Conservation (phyloP, 2,329 filamentous ascomycete species). For the Trichoderma sp. region DNA sequence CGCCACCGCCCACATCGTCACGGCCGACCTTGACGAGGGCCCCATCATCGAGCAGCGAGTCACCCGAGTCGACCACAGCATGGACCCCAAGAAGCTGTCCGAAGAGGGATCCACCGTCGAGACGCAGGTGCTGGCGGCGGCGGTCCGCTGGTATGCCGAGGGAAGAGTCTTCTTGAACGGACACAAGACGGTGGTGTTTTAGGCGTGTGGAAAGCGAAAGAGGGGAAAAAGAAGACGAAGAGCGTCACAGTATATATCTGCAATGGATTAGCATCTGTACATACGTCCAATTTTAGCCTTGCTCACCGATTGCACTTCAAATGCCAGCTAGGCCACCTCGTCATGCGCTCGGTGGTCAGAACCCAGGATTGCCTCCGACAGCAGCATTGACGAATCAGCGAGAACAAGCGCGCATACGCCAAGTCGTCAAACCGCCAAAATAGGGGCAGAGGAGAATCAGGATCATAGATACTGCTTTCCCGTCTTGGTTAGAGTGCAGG, state of each 20-base stretch:
- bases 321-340: too few relatives aligned
- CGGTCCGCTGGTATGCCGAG: slow-evolving; percentile 84
- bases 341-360: not conserved
- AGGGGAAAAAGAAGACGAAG: not conserved
- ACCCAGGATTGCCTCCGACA: not conserved
- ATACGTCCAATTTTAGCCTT: not conserved
- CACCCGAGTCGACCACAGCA: slow-evolving; percentile 72
- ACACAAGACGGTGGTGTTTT: slow-evolving; percentile 78
- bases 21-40: slow-evolving; percentile 80
- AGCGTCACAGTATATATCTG: slow-evolving; percentile 14
- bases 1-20: slow-evolving; percentile 84
- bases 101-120: slow-evolving; percentile 83
- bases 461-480: not conserved
- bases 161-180: slow-evolving; percentile 76
- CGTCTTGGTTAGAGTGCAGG: not conserved
- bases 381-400: too few relatives aligned
- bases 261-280: slow-evolving; percentile 15
- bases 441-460: not conserved
- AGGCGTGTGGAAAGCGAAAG: slow-evolving; percentile 29
- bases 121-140: slow-evolving; percentile 77
- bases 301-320: too few relatives aligned
- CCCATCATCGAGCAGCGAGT: slow-evolving; percentile 88
- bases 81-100: slow-evolving; percentile 74
- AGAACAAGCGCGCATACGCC: not conserved
- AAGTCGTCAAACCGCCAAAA: not conserved